Base-by-base conservation (phyloP, 208 protist species). In the Acanthamoeba sp. region DNA sequence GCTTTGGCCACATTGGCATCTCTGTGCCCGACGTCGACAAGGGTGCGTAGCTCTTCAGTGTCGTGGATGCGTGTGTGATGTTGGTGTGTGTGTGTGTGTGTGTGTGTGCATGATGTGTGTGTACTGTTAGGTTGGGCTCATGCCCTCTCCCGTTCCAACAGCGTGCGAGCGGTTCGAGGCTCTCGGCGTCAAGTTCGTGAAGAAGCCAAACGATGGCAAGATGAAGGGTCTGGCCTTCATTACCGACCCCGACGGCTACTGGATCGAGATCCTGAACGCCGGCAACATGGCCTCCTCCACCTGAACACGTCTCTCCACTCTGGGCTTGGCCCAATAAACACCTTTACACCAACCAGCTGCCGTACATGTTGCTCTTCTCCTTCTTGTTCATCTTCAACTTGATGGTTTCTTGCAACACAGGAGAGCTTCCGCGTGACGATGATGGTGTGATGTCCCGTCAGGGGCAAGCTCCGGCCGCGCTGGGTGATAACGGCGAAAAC, bases 211-310 rank as follows among this genome's bases (percentile, higher is more conserved):
- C 92, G 95, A 96, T 24, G 95, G 95, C 66, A 69, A 45, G 62
- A 96, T 96, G 95, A 96, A 96, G 91, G 95, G 95, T 24, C 71
- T 96, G 64, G 95, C 95, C 36, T 96, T 96, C 91, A 66, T 73
- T n/a, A 73, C 14, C n/a, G 95, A 96, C 62, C 89, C 94, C 14
- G 95, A 96, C 66, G 95, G 94, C 76, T 96, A 96, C 95, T 96
- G 95, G 95, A 94, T 96, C 29, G 95, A 96, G 66, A 95, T 96
- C 57, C 62, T 96, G 45, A 88, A 62, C 80, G 16, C 24, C 29
- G 32, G 32, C 45, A 88, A 88, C 80, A 88, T 88, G 80, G 80
- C 80, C 48, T 7, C 45, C 48, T 62, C 50, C n/a, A 66, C 59
- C 59, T 69, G 18, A 34, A 59, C 4, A 0, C 52, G 12, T 22